phyloP scores from a whole-genome alignment of 2,329 filamentous ascomycete species.

The Pestalotiopsis sp. region DNA sequence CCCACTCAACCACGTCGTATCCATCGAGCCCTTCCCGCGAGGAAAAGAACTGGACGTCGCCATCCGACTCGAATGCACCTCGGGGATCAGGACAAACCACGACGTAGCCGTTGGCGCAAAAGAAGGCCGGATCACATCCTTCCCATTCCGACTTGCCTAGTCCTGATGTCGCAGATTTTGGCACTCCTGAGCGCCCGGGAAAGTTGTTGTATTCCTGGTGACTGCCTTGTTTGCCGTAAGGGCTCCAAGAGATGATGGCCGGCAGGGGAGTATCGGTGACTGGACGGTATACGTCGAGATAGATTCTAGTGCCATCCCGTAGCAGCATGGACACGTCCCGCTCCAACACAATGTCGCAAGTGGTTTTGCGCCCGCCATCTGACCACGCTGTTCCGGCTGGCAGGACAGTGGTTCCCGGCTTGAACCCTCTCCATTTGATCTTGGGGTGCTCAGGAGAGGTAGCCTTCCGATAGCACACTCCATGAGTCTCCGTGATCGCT shows the following conservation, averaged over 20 bases:
- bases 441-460: too few species aligned
- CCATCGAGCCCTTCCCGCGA: slow-evolving; percentile 45
- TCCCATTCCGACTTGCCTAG: slow-evolving; percentile 3
- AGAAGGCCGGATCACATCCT: slow-evolving; percentile 27
- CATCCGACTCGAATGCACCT: slow-evolving; percentile 30
- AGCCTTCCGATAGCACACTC: too few species aligned
- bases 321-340: not conserved
- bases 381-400: too few species aligned
- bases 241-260: not conserved
- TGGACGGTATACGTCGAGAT: not conserved
- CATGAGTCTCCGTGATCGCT: too few species aligned
- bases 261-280: not conserved
- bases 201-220: too few species aligned
- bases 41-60: slow-evolving; percentile 33
- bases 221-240: not conserved
- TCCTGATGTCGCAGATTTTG: too few species aligned
- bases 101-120: slow-evolving; percentile 33
- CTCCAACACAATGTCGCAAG: not conserved
- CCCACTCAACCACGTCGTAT: slow-evolving; percentile 44
- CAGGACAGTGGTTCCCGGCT: not conserved
- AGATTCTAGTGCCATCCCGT: not conserved
- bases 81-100: slow-evolving; percentile 36
- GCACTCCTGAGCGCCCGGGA: too few species aligned
- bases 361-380: not conserved
- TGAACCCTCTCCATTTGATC: not conserved